Percentiles rank a stretch among this genome's conserved stretches.
phyloP scores from a whole-genome alignment of 805 yeast genomes.

The Candida germanica region DNA sequence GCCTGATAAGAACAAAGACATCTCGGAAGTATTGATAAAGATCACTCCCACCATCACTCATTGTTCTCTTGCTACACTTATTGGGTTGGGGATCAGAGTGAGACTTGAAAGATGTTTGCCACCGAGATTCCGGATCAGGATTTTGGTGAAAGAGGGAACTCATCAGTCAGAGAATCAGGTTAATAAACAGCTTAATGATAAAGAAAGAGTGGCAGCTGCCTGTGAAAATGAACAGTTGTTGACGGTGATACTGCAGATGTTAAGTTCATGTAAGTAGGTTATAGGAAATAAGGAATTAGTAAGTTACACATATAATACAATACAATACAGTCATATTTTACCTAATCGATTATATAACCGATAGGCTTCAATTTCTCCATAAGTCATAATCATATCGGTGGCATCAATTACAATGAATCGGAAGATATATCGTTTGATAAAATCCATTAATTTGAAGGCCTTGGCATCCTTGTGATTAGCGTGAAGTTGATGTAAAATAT shows the following conservation, averaged over 20 bases:
- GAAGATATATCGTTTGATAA: constrained; percentile 31
- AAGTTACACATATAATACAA: background rate
- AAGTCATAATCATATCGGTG: constrained; percentile 31
- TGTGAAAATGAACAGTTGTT: constrained; percentile 93
- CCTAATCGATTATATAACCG: constrained; percentile 12
- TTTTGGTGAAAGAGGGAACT: constrained; percentile 82
- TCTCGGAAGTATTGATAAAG: constrained; percentile 73
- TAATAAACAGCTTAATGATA: constrained; percentile 93
- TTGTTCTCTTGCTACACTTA: constrained; percentile 92
- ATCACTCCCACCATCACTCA: constrained; percentile 98
- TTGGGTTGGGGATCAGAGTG: constrained; percentile 92
- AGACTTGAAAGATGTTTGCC: constrained; percentile 87
- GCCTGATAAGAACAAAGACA: constrained; percentile 24
- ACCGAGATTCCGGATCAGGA: constrained; percentile 73
- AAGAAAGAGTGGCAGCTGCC: constrained; percentile 97
- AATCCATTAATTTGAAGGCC: constrained; percentile 30
- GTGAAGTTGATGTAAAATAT: constrained; percentile 6
- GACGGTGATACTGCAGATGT: constrained; percentile 89
- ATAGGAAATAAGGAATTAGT: background rate
- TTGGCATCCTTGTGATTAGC: constrained; percentile 12
- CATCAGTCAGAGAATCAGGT: constrained; percentile 97
- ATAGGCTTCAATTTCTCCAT: constrained; percentile 23
- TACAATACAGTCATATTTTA: background rate
- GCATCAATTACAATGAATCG: constrained; percentile 37
- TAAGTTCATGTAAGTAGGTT: constrained; percentile 62